A percentile compares a stretch with the other conserved stretches of the same genome.
Conservation (phyloP, 768 basidiomycete species). For the Vishniacozyma victoriae region DNA sequence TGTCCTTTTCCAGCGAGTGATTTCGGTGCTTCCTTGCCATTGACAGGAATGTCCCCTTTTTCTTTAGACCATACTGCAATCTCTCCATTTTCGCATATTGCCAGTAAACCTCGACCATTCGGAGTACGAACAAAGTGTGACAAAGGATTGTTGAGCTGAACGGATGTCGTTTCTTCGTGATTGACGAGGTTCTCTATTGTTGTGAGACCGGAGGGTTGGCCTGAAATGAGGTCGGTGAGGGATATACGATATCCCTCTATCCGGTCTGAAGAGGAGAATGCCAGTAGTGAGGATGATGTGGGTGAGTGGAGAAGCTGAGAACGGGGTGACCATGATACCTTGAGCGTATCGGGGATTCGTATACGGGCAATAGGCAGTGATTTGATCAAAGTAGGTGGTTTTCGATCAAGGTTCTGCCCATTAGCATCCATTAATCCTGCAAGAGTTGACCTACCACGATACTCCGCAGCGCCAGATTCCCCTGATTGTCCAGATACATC, state of each 20-base stretch:
- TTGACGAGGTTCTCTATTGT: not conserved
- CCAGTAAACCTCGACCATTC: conserved; percentile 42
- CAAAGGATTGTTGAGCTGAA: conserved; percentile 23
- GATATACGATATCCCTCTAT: conserved; percentile 2
- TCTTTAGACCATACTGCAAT: conserved; percentile 33
- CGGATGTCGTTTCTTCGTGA: conserved; percentile 9
- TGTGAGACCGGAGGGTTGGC: not conserved
- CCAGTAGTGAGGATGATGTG: conserved; percentile 1
- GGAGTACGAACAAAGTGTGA: conserved; percentile 37
- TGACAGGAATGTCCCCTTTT: conserved; percentile 12
- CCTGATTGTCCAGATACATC: conserved; percentile 29
- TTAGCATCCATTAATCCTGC: not conserved
- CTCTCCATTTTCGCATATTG: conserved; percentile 31
- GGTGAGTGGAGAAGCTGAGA: conserved; percentile 13
- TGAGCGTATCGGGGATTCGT: not conserved
- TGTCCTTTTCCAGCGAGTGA: conserved; percentile 27
- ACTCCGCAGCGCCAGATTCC: conserved; percentile 21
- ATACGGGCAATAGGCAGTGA: conserved; percentile 16
- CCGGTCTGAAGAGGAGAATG: not conserved
- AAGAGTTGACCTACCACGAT: conserved; percentile 22
- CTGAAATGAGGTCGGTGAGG: conserved; percentile 7
- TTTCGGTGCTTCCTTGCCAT: conserved; percentile 3
- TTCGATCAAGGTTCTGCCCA: conserved; percentile 74
- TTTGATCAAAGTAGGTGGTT: conserved; percentile 58
- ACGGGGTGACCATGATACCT: conserved; percentile 1